These are phyloP conservation scores for Linum trigynum DNA, from an alignment of 345 rosid species.

Conservation along the genomic window DNA sequence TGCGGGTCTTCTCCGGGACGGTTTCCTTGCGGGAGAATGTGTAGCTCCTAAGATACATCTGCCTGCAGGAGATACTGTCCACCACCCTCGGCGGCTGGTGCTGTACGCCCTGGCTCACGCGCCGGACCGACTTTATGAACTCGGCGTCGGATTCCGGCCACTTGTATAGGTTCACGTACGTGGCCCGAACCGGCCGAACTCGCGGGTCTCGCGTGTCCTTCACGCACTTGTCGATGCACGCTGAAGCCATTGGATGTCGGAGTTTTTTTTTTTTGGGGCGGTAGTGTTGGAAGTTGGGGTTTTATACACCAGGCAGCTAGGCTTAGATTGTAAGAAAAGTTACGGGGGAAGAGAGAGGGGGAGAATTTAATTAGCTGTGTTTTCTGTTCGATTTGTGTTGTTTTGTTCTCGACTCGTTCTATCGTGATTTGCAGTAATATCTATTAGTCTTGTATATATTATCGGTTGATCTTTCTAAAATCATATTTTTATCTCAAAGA, in stretches of 20 bases:
- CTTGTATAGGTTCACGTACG: constrained; percentile 34
- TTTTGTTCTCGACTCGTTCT: no score
- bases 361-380: background rate
- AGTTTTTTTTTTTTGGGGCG: background rate
- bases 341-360: background rate
- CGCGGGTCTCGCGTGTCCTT: constrained; percentile 8
- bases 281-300: background rate
- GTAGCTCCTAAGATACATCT: constrained; percentile 78
- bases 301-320: constrained; percentile 15
- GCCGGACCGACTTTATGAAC: constrained; percentile 37
- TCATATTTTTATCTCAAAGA: no score
- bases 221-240: constrained; percentile 6
- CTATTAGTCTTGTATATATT: no score
- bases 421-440: no score
- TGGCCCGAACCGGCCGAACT: background rate
- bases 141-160: constrained; percentile 77
- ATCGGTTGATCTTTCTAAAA: no score
- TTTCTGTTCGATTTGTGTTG: background rate
- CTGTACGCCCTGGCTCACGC: constrained; percentile 16
- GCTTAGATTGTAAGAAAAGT: constrained; percentile 63
- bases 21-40: constrained; percentile 50
- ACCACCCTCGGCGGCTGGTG: constrained; percentile 39
- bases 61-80: constrained; percentile 77
- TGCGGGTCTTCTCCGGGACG: constrained; percentile 24
- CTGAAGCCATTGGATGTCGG: background rate